phyloP scores from a whole-genome alignment of 2,329 filamentous ascomycete genomes.

The Arthroderma sp. region DNA sequence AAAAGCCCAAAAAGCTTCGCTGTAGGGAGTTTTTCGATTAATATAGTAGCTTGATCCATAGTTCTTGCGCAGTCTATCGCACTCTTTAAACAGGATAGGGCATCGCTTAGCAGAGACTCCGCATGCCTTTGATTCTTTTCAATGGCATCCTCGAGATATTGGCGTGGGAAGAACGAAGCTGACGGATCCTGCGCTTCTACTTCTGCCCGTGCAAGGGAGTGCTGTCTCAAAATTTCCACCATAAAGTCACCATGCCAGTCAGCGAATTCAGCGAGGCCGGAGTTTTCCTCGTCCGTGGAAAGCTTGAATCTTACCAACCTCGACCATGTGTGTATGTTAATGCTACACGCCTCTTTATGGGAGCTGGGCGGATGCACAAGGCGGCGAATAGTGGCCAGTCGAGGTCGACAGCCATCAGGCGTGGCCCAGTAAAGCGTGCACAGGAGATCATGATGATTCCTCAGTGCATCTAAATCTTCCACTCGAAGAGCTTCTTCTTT shows the following conservation, averaged over 20 bases:
- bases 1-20: constrained; percentile 39
- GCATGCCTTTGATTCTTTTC: constrained; percentile 45
- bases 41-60: constrained; percentile 27
- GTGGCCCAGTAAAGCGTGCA: constrained; percentile 47
- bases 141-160: constrained; percentile 40
- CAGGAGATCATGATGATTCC: constrained; percentile 50
- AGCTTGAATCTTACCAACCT: constrained; percentile 45
- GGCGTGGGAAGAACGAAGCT: constrained; percentile 29
- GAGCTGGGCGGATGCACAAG: constrained; percentile 45
- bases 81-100: constrained; percentile 37
- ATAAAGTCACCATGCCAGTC: constrained; percentile 44
- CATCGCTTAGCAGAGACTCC: constrained; percentile 40
- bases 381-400: constrained; percentile 37
- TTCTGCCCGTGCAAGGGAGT: constrained; percentile 43
- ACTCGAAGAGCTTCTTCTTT: constrained; percentile 43
- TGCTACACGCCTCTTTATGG: constrained; percentile 46
- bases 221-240: constrained; percentile 40
- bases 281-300: constrained; percentile 36
- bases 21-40: constrained; percentile 34
- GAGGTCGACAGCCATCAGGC: constrained; percentile 40
- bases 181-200: constrained; percentile 39
- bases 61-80: constrained; percentile 33
- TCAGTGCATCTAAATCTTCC: constrained; percentile 43
- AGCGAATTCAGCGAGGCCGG: constrained; percentile 36
- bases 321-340: constrained; percentile 47